These are phyloP conservation scores for Amyloporia xantha DNA, from an alignment of 768 basidiomycete species.

Conservation along the genomic window DNA sequence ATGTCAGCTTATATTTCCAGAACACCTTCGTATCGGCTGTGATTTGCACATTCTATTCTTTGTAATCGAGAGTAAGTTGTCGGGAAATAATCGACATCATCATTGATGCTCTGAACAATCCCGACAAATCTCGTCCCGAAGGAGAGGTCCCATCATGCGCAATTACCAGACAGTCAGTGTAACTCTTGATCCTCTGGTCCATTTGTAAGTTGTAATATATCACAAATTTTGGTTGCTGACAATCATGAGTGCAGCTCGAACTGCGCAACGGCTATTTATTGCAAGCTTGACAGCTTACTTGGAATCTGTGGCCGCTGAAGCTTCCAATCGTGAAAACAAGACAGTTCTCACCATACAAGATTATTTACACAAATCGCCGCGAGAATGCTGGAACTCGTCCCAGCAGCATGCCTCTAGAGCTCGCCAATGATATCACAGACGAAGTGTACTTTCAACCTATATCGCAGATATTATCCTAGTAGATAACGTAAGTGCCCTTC, in stretches of 20 bases:
- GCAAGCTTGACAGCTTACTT: conserved; percentile 18
- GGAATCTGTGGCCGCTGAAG: conserved; percentile 19
- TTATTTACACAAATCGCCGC: conserved; percentile 21
- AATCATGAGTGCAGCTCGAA: conserved; percentile 5
- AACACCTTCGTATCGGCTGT: conserved; percentile 6
- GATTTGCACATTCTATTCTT: conserved; percentile 23
- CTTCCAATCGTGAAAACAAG: conserved; percentile 15
- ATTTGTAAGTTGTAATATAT: conserved; percentile 9
- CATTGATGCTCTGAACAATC: conserved; percentile 19
- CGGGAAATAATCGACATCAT: conserved; percentile 14
- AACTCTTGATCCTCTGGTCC: no score
- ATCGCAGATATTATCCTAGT: conserved; percentile 37
- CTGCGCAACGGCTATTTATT: conserved; percentile 15
- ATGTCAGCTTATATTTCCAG: not conserved
- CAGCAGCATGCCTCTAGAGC: conserved; percentile 18
- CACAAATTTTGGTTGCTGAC: conserved; percentile 8
- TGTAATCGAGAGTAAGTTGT: conserved; percentile 21
- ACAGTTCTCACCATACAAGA: conserved; percentile 15
- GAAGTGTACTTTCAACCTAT: conserved; percentile 35
- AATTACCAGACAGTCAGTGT: conserved; percentile 19
- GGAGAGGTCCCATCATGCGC: conserved; percentile 18
- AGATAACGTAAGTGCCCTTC: conserved; percentile 62
- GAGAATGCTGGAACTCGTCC: conserved; percentile 20
- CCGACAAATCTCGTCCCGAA: conserved; percentile 16
- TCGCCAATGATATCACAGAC: conserved; percentile 38